A percentile compares a stretch with the other conserved stretches of the same genome.
Conservation (phyloP, 163 green algal species). For the Coccomyxa subellipsoidea region DNA sequence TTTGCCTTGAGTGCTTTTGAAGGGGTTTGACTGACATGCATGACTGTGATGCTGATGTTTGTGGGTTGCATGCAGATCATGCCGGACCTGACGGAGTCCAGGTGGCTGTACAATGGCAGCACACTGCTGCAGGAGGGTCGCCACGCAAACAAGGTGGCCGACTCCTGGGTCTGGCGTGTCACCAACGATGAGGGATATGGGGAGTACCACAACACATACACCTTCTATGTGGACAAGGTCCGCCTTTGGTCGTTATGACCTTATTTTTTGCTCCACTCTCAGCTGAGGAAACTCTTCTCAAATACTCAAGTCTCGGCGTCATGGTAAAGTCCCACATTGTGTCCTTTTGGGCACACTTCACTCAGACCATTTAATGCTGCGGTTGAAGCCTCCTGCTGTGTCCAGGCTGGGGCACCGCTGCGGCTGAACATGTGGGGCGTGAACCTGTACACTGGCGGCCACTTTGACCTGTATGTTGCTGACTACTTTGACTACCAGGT, state of each 20-base stretch:
- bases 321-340: too few relatives aligned
- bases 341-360: too few relatives aligned
- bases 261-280: too few relatives aligned
- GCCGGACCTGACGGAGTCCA: conserved; percentile 37
- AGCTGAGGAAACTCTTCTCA: too few relatives aligned
- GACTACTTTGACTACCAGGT: conserved; percentile 47
- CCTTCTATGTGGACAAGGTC: conserved; percentile 24
- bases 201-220: conserved; percentile 22
- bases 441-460: conserved; percentile 56
- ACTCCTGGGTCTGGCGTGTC: conserved; percentile 19
- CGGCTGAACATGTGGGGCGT: conserved; percentile 58
- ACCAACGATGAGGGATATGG: conserved; percentile 25
- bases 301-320: too few relatives aligned
- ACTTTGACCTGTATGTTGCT: conserved; percentile 64
- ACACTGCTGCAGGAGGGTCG: background rate
- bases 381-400: background rate
- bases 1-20: too few relatives aligned
- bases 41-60: too few relatives aligned
- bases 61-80: conserved; percentile 32
- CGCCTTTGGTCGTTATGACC: too few relatives aligned
- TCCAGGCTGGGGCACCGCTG: conserved; percentile 47
- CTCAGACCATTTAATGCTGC: too few relatives aligned
- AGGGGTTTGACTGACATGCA: too few relatives aligned
- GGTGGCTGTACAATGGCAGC: conserved; percentile 42
- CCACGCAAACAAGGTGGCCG: background rate